These are phyloP conservation scores for Santalum album DNA, from an alignment of 164 flowering plant species.

Conservation along the genomic window DNA sequence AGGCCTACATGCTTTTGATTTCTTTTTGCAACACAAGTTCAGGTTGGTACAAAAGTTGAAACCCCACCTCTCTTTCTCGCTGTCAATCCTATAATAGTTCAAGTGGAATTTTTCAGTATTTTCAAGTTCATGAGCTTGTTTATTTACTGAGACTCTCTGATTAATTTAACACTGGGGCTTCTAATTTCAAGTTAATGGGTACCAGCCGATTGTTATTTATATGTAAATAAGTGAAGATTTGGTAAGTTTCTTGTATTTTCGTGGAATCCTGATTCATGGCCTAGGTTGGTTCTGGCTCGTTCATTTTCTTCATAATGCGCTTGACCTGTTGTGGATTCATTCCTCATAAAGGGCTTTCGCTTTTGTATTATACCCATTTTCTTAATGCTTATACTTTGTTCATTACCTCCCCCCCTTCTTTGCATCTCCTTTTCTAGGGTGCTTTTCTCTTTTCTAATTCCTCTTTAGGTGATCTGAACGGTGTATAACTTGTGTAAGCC, in stretches of 20 bases:
- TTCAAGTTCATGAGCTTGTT: neutral
- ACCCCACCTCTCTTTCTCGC: conserved; percentile 3
- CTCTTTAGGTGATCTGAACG: conserved; percentile 11
- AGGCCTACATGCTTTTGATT: conserved; percentile 12
- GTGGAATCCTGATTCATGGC: no score
- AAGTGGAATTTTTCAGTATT: neutral
- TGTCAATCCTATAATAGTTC: neutral
- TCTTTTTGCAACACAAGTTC: conserved; percentile 6
- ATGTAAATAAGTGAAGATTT: neutral
- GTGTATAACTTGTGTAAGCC: conserved; percentile 15
- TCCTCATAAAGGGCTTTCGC: conserved; percentile 20
- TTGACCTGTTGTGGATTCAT: conserved; percentile 25
- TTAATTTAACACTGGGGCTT: neutral
- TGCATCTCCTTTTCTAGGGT: conserved; percentile 12
- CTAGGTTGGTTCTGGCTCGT: neutral
- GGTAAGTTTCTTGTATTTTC: no score
- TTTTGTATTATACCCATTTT: conserved; percentile 6
- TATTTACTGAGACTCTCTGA: neutral
- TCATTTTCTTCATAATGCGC: conserved; percentile 7
- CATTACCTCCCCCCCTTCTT: conserved; percentile 6
- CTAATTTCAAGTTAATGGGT: neutral
- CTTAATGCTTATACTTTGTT: neutral
- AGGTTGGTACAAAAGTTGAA: conserved; percentile 8
- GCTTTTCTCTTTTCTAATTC: conserved; percentile 19
- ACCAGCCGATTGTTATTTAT: conserved; percentile 1